Conservation (phyloP, 768 basidiomycete genomes). For the Mycena filopes region DNA sequence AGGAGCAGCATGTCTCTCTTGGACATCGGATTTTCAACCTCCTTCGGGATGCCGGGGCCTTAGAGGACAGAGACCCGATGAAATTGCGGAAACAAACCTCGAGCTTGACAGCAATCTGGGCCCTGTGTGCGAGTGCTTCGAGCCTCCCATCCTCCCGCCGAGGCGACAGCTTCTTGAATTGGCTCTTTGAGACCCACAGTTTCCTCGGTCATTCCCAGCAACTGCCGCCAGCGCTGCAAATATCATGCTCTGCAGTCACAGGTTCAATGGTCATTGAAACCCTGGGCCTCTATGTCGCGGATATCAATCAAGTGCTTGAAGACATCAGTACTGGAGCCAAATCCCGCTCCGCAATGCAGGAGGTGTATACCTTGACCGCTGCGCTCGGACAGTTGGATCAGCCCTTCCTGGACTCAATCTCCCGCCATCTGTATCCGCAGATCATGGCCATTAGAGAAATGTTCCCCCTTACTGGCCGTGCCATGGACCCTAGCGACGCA, state of each 20-base stretch:
- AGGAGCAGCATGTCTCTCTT: neutral
- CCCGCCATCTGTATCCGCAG: neutral
- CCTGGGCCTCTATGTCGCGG: neutral
- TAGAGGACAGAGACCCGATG: neutral
- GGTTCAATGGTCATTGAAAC: neutral
- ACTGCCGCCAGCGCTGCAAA: neutral
- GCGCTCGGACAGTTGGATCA: neutral
- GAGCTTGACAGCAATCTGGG: slow-evolving; percentile 4
- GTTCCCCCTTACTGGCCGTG: neutral
- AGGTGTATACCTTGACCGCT: neutral
- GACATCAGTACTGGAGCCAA: neutral
- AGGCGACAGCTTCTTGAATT: neutral
- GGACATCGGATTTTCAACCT: neutral
- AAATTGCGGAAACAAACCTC: neutral
- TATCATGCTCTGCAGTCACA: slow-evolving; percentile 2
- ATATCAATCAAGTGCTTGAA: neutral
- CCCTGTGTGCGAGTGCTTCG: neutral
- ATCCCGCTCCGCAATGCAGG: neutral
- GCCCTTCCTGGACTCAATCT: neutral
- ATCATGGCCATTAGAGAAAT: neutral
- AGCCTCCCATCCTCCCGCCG: neutral
- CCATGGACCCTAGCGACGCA: neutral
- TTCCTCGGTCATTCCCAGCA: neutral
- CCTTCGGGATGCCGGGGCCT: neutral
- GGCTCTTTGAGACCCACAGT: neutral